Percentiles rank a stretch among this genome's conserved stretches.
Evolutionary conservation across 306 rosid genomes (phyloP).

Genomic region (Quercus cerris): DNA sequence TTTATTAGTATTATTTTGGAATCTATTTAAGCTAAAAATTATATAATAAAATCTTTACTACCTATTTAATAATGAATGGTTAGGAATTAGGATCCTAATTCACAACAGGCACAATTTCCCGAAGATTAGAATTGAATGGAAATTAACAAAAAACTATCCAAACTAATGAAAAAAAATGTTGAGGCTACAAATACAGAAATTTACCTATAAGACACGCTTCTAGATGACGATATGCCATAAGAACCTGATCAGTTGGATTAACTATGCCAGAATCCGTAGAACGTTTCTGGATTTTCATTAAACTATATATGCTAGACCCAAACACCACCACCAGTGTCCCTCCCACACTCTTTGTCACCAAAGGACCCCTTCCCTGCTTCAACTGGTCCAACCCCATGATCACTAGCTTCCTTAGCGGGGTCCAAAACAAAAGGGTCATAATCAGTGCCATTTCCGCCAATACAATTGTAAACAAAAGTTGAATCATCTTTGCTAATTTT

Average conservation of each 20-base stretch:
- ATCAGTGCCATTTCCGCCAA: constrained; percentile 41
- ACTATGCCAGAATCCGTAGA: constrained; percentile 20
- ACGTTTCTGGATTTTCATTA: constrained; percentile 34
- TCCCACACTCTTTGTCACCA: constrained; percentile 56
- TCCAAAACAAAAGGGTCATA: constrained; percentile 42
- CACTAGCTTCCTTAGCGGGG: constrained; percentile 48
- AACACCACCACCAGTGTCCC: constrained; percentile 51
- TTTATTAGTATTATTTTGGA: too few species aligned
- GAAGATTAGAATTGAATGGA: too few species aligned
- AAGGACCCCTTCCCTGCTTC: constrained; percentile 56
- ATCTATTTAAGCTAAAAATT: too few species aligned
- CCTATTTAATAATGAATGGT: too few species aligned
- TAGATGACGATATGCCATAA: constrained; percentile 37
- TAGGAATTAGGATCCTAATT: too few species aligned
- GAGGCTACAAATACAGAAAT: too few species aligned
- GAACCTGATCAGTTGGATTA: constrained; percentile 63
- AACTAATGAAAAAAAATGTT: too few species aligned
- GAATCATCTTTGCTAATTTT: constrained; percentile 37
- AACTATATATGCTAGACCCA: constrained; percentile 36
- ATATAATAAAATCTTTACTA: too few species aligned
- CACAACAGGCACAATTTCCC: too few species aligned
- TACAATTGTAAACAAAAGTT: constrained; percentile 34
- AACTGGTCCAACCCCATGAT: constrained; percentile 37
- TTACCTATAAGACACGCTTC: constrained; percentile 57
- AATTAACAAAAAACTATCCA: too few species aligned